phyloP scores from a whole-genome alignment of 371 early-diverging fungal genomes.

The Apophysomyces variabilis region DNA sequence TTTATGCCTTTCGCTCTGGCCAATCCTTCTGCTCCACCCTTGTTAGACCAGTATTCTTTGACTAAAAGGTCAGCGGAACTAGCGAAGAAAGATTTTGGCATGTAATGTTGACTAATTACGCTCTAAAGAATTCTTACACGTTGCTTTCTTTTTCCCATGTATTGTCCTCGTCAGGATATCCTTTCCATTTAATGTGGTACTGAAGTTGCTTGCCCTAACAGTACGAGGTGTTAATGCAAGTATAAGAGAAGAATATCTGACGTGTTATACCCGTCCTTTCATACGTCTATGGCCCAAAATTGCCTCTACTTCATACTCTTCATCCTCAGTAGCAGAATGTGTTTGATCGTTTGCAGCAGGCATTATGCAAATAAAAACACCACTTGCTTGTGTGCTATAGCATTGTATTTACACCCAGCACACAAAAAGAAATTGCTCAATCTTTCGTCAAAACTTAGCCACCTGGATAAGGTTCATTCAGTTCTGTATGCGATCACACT shows the following conservation, averaged over 20 bases:
- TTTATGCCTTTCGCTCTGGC: background rate
- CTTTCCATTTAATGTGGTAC: constrained; percentile 25
- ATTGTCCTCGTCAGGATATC: constrained; percentile 20
- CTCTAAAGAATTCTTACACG: constrained; percentile 11
- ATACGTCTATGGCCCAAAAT: constrained; percentile 13
- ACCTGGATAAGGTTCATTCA: no score
- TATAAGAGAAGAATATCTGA: background rate
- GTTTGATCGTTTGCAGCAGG: background rate
- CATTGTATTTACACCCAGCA: no score
- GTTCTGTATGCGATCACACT: no score
- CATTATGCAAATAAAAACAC: no score
- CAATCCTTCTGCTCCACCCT: background rate
- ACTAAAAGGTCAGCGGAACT: constrained; percentile 2
- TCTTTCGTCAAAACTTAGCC: no score
- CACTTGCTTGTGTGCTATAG: no score
- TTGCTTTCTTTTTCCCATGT: constrained; percentile 21
- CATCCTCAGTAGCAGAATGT: constrained; percentile 11
- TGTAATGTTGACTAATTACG: background rate
- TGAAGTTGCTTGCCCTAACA: constrained; percentile 5
- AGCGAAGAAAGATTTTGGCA: background rate
- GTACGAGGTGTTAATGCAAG: background rate
- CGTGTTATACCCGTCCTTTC: background rate
- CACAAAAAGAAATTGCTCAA: no score
- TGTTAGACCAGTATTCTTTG: constrained; percentile 1
- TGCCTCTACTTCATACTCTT: constrained; percentile 24